These are phyloP conservation scores for Fomitopsis serialis DNA, from an alignment of 768 basidiomycete genomes.

Conservation along the genomic window DNA sequence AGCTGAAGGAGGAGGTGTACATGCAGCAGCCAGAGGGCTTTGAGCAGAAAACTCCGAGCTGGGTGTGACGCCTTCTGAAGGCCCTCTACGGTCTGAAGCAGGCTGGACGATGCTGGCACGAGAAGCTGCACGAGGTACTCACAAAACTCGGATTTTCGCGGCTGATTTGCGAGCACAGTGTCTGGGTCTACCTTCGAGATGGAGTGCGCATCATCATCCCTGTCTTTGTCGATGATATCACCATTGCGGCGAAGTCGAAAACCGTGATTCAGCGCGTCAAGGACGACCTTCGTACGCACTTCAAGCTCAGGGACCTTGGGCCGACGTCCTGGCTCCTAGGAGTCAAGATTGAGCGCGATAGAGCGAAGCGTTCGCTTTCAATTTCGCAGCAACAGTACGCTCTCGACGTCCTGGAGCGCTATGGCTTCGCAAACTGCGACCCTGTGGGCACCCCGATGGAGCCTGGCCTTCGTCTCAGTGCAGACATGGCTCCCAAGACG, in stretches of 20 bases:
- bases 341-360: constrained; percentile 8
- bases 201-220: constrained; percentile 2
- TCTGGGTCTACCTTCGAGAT: constrained; percentile 6
- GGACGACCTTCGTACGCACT: background rate
- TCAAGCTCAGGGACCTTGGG: constrained; percentile 3
- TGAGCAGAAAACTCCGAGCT: constrained; percentile 7
- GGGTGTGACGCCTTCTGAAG: constrained; percentile 18
- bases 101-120: constrained; percentile 32
- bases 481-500: constrained; percentile 3
- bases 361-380: constrained; percentile 2
- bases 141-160: constrained; percentile 18
- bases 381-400: constrained; percentile 21
- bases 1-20: constrained; percentile 24
- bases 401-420: constrained; percentile 14
- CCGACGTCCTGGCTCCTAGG: constrained; percentile 2
- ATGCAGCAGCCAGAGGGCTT: constrained; percentile 23
- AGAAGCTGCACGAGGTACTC: constrained; percentile 22
- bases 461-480: constrained; percentile 4
- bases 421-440: constrained; percentile 18
- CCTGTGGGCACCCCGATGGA: constrained; percentile 18
- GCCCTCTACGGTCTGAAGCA: constrained; percentile 41
- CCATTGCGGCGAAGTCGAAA: constrained; percentile 23
- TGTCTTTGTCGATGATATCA: too few relatives aligned
- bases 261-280: constrained; percentile 4
- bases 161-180: constrained; percentile 20